Conservation (phyloP, 352 stramenopile genomes). For the Globisporangium carolinianum region DNA sequence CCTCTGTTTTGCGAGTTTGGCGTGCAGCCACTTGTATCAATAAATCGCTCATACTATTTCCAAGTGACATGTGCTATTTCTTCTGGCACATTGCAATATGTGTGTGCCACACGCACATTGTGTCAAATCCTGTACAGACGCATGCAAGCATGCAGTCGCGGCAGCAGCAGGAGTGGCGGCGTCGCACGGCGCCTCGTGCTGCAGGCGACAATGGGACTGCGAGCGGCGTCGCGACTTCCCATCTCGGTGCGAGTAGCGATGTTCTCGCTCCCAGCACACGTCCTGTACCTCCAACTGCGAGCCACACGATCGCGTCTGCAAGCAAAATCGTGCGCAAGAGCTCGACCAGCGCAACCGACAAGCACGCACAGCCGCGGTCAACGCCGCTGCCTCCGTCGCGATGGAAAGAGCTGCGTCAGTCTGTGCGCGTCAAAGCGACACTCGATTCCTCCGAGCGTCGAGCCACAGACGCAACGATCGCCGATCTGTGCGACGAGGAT, state of each 20-base stretch:
- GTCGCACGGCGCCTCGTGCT: slow-evolving; percentile 5
- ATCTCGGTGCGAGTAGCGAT: not conserved
- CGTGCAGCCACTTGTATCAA: slow-evolving; percentile 3
- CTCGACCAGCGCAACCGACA: not conserved
- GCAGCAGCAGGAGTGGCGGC: slow-evolving; percentile 14
- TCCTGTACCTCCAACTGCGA: not conserved
- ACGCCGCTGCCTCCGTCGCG: slow-evolving; percentile 23
- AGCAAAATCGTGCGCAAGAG: slow-evolving; percentile 14
- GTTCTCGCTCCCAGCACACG: not conserved
- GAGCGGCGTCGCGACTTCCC: too few species aligned
- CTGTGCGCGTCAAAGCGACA: slow-evolving; percentile 46
- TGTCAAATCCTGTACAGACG: not conserved
- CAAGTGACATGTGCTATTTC: not conserved
- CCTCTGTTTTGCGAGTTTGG: not conserved
- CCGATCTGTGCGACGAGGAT: slow-evolving; percentile 67
- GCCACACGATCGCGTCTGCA: slow-evolving; percentile 12
- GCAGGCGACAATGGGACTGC: not conserved
- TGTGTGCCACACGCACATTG: too few species aligned
- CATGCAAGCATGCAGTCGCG: not conserved
- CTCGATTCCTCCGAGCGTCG: slow-evolving; percentile 24
- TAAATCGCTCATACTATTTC: slow-evolving; percentile 7
- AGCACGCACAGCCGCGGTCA: slow-evolving; percentile 1
- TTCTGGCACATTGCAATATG: too few species aligned
- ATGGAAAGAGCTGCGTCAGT: slow-evolving; percentile 68
- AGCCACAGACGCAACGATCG: slow-evolving; percentile 31